A percentile compares a stretch with the other conserved stretches of the same genome.
Evolutionary conservation across 169 alveolate genomes (phyloP).

Genomic region (Besnoitia besnoiti): DNA sequence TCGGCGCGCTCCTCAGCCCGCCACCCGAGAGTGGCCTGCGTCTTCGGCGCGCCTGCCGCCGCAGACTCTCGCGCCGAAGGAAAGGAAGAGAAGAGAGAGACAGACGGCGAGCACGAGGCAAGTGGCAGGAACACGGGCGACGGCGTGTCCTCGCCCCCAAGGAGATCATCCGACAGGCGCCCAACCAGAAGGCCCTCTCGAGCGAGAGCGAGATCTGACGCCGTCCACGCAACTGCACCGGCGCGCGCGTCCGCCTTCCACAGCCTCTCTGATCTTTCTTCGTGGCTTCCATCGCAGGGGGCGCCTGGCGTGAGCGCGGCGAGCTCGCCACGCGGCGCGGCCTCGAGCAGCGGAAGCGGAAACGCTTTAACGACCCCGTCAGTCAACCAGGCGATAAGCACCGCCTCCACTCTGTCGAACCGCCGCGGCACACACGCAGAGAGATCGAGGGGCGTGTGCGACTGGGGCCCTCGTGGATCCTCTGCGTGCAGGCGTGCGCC

Average conservation of each 20-base stretch:
- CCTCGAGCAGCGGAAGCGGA: not conserved
- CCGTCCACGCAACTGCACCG: not conserved
- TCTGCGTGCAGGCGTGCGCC: no score
- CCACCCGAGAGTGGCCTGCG: no score
- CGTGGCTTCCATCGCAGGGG: no score
- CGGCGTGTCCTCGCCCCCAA: constrained; percentile 35
- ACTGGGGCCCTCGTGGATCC: no score
- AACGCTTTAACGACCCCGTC: not conserved
- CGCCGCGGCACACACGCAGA: not conserved
- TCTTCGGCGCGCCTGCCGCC: no score
- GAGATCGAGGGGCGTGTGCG: no score
- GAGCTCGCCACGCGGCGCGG: not conserved
- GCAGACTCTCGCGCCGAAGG: not conserved
- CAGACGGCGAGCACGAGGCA: not conserved
- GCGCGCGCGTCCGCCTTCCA: not conserved
- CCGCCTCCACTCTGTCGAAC: not conserved
- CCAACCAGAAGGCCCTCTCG: not conserved
- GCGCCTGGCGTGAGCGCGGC: not conserved
- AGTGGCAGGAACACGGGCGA: constrained; percentile 25
- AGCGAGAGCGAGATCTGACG: not conserved
- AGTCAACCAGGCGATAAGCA: constrained; percentile 3
- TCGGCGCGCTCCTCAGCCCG: not conserved
- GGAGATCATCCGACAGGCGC: not conserved
- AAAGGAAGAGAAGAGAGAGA: not conserved
- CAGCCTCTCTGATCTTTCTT: no score